Percentiles rank a stretch among this genome's conserved stretches.
phyloP scores from a whole-genome alignment of 179 eudicot genomes.

The Patellifolia procumbens region DNA sequence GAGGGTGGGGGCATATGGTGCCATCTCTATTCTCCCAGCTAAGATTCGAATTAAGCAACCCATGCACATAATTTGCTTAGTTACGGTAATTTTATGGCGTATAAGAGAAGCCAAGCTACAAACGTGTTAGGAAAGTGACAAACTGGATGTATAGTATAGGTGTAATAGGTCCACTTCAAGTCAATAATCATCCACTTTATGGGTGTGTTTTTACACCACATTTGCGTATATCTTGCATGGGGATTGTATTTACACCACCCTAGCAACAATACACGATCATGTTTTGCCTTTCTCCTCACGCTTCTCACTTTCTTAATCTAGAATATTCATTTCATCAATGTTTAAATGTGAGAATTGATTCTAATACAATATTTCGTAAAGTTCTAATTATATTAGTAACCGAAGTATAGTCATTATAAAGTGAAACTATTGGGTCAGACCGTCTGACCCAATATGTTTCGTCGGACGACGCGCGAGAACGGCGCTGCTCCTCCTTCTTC shows the following conservation, averaged over 20 bases:
- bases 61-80: background rate
- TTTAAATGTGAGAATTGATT: too few species aligned
- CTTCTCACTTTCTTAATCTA: background rate
- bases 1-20: background rate
- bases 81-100: constrained; percentile 2
- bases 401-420: too few species aligned
- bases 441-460: too few species aligned
- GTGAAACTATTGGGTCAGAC: too few species aligned
- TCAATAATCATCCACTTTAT: constrained; percentile 20
- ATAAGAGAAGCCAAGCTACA: constrained; percentile 23
- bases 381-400: too few species aligned
- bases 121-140: constrained; percentile 12
- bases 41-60: background rate
- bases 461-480: too few species aligned
- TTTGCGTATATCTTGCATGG: constrained; percentile 20
- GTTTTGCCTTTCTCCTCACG: constrained; percentile 5
- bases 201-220: constrained; percentile 9
- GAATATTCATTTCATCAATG: background rate
- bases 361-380: too few species aligned
- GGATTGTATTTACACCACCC: constrained; percentile 10
- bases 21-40: background rate
- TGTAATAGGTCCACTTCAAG: constrained; percentile 14
- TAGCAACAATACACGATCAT: background rate
- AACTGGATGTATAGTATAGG: background rate
- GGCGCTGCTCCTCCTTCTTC: too few species aligned